Conservation (phyloP, 2,329 filamentous ascomycete species). For the Aspergillus puulaauensis region DNA sequence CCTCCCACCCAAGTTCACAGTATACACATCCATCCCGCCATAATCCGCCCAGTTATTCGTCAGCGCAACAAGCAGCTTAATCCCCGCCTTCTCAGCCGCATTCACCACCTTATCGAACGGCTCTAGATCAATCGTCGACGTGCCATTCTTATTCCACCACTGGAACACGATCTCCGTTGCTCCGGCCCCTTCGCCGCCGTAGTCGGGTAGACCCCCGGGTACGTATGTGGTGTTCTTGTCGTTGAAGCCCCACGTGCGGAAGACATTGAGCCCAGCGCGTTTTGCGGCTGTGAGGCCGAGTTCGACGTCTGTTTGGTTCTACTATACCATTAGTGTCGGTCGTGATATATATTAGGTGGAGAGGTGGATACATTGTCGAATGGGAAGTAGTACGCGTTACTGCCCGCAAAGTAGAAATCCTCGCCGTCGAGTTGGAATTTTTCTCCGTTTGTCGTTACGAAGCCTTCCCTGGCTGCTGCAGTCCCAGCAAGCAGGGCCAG, state of each 20-base stretch:
- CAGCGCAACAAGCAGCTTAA: constrained; percentile 15
- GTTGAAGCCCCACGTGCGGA: constrained; percentile 19
- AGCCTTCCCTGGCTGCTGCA: background rate
- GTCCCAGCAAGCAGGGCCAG: background rate
- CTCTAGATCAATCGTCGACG: constrained; percentile 12
- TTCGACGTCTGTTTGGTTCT: constrained; percentile 18
- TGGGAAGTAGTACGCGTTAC: constrained; percentile 17
- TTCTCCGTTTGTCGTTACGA: constrained; percentile 12
- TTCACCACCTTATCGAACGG: constrained; percentile 17
- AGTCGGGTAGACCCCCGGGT: constrained; percentile 10
- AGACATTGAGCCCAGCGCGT: constrained; percentile 11
- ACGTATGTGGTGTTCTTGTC: constrained; percentile 12
- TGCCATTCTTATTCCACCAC: constrained; percentile 12
- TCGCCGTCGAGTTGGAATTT: constrained; percentile 17
- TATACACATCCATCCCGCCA: constrained; percentile 17
- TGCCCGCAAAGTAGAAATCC: constrained; percentile 16
- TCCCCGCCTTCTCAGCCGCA: constrained; percentile 12
- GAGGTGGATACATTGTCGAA: constrained; percentile 13
- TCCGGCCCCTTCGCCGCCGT: constrained; percentile 14
- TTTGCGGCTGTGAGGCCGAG: constrained; percentile 13
- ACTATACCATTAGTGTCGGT: background rate
- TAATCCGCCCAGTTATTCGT: constrained; percentile 19
- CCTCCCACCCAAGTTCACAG: constrained; percentile 11
- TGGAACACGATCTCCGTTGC: constrained; percentile 15
- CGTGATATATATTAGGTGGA: background rate